Evolutionary conservation across 106 monocot species (phyloP).

Genomic region (Apostasia ramifera): DNA sequence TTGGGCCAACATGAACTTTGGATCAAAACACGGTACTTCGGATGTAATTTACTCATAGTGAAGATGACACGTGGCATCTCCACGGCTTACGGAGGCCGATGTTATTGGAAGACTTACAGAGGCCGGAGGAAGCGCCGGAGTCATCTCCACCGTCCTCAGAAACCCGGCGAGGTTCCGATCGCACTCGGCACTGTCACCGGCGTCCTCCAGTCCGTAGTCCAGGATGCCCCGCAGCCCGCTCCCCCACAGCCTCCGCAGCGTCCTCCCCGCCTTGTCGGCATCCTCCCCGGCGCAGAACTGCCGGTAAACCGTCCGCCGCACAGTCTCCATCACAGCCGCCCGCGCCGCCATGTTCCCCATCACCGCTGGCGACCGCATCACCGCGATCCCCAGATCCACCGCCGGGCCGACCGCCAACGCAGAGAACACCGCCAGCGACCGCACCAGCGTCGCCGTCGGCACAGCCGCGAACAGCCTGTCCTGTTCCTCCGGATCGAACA

Average conservation of each 20-base stretch:
- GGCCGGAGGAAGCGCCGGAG: slow-evolving; percentile 36
- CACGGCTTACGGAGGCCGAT: background rate
- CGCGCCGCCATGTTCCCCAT: slow-evolving; percentile 13
- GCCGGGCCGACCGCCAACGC: slow-evolving; percentile 37
- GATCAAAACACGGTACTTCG: too few relatives aligned
- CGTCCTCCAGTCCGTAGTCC: slow-evolving; percentile 89
- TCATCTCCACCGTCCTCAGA: slow-evolving; percentile 51
- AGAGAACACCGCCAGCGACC: slow-evolving; percentile 32
- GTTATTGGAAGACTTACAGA: slow-evolving; percentile 39
- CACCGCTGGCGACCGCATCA: slow-evolving; percentile 35
- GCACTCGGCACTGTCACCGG: slow-evolving; percentile 42
- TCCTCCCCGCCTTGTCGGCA: slow-evolving; percentile 40
- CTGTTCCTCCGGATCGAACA: slow-evolving; percentile 37
- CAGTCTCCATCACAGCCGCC: slow-evolving; percentile 21
- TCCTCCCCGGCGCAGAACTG: slow-evolving; percentile 86
- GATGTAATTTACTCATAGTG: background rate
- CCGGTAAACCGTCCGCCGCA: slow-evolving; percentile 45
- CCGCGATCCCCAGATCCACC: slow-evolving; percentile 49
- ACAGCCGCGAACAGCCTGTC: slow-evolving; percentile 43
- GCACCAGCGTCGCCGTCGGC: slow-evolving; percentile 31
- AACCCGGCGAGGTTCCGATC: slow-evolving; percentile 63
- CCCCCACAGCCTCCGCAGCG: slow-evolving; percentile 46
- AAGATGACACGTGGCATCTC: background rate
- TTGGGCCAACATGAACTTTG: too few relatives aligned
- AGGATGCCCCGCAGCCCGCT: slow-evolving; percentile 62